phyloP scores from a whole-genome alignment of 2,329 filamentous ascomycete genomes.

The Ampelomyces quisqualis region DNA sequence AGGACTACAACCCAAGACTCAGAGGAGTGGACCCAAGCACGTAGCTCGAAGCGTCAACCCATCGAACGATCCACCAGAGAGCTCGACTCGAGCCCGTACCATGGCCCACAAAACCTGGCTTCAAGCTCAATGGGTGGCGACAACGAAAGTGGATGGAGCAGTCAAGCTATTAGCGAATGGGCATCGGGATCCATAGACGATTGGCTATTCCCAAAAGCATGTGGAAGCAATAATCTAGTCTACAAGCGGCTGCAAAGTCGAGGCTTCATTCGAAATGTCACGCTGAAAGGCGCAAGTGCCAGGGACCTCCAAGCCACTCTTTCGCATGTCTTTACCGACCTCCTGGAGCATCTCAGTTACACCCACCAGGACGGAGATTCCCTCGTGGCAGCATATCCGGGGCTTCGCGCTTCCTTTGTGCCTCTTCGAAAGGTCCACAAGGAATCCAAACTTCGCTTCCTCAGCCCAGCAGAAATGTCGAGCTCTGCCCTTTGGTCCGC shows the following conservation, averaged over 20 bases:
- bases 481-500: constrained; percentile 71
- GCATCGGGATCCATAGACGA: constrained; percentile 51
- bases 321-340: constrained; percentile 60
- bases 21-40: constrained; percentile 51
- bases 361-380: constrained; percentile 31
- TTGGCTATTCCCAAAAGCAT: constrained; percentile 70
- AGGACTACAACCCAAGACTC: constrained; percentile 44
- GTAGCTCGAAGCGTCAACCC: constrained; percentile 15
- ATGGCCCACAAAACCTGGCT: too few relatives aligned
- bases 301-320: constrained; percentile 67
- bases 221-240: constrained; percentile 61
- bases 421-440: constrained; percentile 75
- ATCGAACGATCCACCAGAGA: constrained; percentile 14
- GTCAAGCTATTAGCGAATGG: constrained; percentile 52
- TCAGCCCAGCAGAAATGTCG: constrained; percentile 70
- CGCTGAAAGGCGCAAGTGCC: constrained; percentile 63
- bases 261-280: constrained; percentile 66
- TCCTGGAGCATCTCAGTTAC: constrained; percentile 45
- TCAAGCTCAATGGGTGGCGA: constrained; percentile 19
- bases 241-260: constrained; percentile 73
- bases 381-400: constrained; percentile 47
- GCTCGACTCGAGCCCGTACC: constrained; percentile 29
- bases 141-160: constrained; percentile 51
- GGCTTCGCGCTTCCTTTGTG: constrained; percentile 68
- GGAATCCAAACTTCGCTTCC: constrained; percentile 69